Percentiles rank a stretch among this genome's conserved stretches.
Evolutionary conservation across 78 protist species (phyloP).

Genomic region (Planoprotostelium fungivorum): DNA sequence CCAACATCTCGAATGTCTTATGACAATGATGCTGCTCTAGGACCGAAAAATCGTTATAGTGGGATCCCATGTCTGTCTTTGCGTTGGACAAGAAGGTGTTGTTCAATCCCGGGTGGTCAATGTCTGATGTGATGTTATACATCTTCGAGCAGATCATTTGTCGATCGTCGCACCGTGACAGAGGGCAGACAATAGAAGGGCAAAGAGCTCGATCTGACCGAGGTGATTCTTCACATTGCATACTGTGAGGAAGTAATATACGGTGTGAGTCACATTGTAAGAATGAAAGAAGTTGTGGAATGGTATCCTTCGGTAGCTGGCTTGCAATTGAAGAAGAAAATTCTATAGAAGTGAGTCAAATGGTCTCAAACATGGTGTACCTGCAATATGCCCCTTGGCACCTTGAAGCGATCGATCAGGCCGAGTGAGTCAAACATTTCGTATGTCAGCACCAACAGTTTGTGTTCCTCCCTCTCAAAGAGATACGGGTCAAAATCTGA

Average conservation of each 20-base stretch:
- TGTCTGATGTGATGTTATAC: background rate
- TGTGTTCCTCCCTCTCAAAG: background rate
- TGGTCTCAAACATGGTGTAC: background rate
- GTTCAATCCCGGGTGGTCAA: background rate
- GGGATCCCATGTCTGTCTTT: background rate
- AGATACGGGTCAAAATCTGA: background rate
- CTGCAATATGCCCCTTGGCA: background rate
- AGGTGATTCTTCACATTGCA: background rate
- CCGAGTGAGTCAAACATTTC: background rate
- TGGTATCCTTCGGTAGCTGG: background rate
- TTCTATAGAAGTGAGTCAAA: background rate
- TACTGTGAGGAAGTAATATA: background rate
- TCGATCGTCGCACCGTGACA: background rate
- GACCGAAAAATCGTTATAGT: background rate
- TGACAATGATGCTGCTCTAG: background rate
- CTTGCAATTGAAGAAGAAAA: background rate
- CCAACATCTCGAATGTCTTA: background rate
- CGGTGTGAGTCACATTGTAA: background rate
- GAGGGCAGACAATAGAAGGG: background rate
- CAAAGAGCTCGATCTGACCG: background rate
- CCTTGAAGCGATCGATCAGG: background rate
- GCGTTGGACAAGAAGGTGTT: background rate
- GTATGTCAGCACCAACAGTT: background rate
- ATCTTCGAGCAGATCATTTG: background rate
- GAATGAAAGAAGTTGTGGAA: background rate